These are phyloP conservation scores for Cryptococcus hybrid DNA, from an alignment of 1,284 basidiomycete genomes.

Conservation along the genomic window DNA sequence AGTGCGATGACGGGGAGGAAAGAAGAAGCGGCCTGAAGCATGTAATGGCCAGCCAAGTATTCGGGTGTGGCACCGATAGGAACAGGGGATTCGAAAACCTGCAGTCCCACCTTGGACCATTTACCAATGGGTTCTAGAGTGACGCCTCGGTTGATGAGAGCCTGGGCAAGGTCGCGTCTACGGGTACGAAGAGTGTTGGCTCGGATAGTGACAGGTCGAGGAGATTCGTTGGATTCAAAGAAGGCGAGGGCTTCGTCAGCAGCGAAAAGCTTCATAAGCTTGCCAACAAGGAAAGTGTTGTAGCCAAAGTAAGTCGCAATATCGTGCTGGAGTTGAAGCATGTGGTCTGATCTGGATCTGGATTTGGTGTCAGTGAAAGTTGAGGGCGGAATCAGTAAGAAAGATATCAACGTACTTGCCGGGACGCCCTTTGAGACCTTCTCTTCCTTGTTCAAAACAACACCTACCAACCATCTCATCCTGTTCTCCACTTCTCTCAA, in stretches of 20 bases:
- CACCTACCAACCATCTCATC: slow-evolving; percentile 82
- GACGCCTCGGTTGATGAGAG: slow-evolving; percentile 92
- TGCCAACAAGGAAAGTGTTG: slow-evolving; percentile 92
- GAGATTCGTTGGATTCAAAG: slow-evolving; percentile 96
- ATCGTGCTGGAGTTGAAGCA: slow-evolving; percentile 81
- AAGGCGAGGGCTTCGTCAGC: slow-evolving; percentile 97
- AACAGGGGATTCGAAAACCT: slow-evolving; percentile 94
- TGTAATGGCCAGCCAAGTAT: slow-evolving; percentile 98
- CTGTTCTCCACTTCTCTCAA: slow-evolving; percentile 81
- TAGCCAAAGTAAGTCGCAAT: slow-evolving; percentile 97
- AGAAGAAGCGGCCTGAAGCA: slow-evolving; percentile 98
- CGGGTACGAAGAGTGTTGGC: slow-evolving; percentile 95
- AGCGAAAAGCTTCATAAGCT: slow-evolving; percentile 91
- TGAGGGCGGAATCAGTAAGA: too few species aligned
- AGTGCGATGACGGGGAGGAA: slow-evolving; percentile 99
- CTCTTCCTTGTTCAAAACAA: slow-evolving; percentile 72
- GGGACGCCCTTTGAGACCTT: slow-evolving; percentile 53
- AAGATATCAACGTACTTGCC: slow-evolving; percentile 55
- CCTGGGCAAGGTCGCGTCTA: slow-evolving; percentile 90
- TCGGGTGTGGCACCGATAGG: slow-evolving; percentile 98
- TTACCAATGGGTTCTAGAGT: slow-evolving; percentile 97
- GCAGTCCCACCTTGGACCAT: slow-evolving; percentile 97
- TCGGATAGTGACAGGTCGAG: slow-evolving; percentile 95
- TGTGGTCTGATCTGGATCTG: slow-evolving; percentile 84
- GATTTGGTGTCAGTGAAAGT: slow-evolving; percentile 6